A percentile compares a stretch with the other conserved stretches of the same genome.
phyloP scores from a whole-genome alignment of 306 rosid genomes.

The Rosa chinensis region DNA sequence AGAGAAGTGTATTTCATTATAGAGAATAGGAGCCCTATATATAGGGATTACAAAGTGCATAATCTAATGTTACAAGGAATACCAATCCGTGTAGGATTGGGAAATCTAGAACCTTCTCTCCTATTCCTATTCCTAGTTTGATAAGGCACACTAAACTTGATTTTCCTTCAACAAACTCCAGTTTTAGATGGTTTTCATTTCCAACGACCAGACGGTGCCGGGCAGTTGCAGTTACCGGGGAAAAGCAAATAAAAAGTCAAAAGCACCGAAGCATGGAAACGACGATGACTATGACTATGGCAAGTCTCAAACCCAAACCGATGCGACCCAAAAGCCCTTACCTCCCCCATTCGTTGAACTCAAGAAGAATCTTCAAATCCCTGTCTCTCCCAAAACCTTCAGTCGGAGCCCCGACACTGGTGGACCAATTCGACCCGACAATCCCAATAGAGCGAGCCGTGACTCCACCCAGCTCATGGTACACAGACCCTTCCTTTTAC shows the following conservation, averaged over 20 bases:
- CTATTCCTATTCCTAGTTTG: no score
- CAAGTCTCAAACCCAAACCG: constrained; percentile 8
- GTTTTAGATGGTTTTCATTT: no score
- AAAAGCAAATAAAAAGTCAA: not conserved
- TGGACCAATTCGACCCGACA: constrained; percentile 63
- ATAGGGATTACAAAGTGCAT: no score
- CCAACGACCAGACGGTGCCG: not conserved
- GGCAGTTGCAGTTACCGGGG: not conserved
- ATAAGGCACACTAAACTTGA: no score
- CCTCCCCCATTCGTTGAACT: constrained; percentile 6
- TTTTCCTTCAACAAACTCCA: no score
- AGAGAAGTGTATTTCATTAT: no score
- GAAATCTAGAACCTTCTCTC: no score
- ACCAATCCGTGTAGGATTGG: no score
- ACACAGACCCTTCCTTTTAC: constrained; percentile 59
- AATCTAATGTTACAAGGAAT: no score
- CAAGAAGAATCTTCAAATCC: constrained; percentile 13
- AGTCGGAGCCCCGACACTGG: constrained; percentile 24
- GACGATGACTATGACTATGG: not conserved
- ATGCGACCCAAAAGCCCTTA: constrained; percentile 20
- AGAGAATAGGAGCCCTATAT: no score
- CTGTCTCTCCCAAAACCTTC: constrained; percentile 31
- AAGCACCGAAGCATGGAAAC: not conserved
- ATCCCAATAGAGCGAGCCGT: constrained; percentile 66
- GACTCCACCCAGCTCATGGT: constrained; percentile 92